Percentiles rank a stretch among this genome's conserved stretches.
Conservation (phyloP, 2,329 filamentous ascomycete genomes). For the Colletotrichum lini region DNA sequence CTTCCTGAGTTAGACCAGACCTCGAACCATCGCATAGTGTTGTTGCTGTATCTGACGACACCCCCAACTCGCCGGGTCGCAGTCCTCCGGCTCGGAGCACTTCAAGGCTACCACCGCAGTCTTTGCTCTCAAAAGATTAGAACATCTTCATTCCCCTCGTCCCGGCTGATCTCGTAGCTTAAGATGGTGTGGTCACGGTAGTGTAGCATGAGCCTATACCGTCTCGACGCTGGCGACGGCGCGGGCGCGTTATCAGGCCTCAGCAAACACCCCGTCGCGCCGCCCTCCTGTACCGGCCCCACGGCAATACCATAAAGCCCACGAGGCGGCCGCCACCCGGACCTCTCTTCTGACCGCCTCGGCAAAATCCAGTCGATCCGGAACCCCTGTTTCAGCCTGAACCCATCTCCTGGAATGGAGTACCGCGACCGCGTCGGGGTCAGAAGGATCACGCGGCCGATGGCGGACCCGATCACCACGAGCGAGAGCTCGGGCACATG, state of each 20-base stretch:
- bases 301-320: conserved; percentile 78
- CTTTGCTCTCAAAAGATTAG: conserved; percentile 29
- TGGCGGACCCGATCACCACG: conserved; percentile 76
- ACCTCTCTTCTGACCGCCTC: conserved; percentile 61
- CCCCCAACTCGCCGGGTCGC: neutral
- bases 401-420: conserved; percentile 10
- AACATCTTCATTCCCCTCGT: conserved; percentile 49
- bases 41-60: neutral
- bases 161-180: conserved; percentile 75
- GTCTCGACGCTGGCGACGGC: conserved; percentile 53
- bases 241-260: conserved; percentile 43
- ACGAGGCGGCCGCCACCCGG: conserved; percentile 59
- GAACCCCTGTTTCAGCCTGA: conserved; percentile 58
- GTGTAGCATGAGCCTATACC: conserved; percentile 79
- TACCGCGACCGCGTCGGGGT: conserved; percentile 60
- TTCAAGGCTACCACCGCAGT: neutral
- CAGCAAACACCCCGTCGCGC: conserved; percentile 42
- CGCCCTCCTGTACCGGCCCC: conserved; percentile 70
- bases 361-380: conserved; percentile 69
- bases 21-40: neutral
- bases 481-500: conserved; percentile 80
- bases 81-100: neutral
- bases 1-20: neutral
- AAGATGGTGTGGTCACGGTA: conserved; percentile 79
- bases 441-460: conserved; percentile 75